phyloP scores from a whole-genome alignment of 139 green algal species.

The Chlamydomonas urium region DNA sequence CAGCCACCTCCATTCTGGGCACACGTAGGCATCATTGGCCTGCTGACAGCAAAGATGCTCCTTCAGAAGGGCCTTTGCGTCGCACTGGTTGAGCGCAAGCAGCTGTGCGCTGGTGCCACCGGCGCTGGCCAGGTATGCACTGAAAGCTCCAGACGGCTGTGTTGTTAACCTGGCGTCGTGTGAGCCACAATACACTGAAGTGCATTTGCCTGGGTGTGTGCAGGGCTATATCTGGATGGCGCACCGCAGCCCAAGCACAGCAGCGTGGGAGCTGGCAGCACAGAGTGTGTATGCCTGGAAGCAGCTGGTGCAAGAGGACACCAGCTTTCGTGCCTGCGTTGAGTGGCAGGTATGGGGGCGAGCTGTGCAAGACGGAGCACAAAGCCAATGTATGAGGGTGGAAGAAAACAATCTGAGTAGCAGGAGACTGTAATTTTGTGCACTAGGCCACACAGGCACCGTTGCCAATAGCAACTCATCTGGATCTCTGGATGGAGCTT shows the following conservation, averaged over 20 bases:
- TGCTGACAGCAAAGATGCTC: slow-evolving; percentile 42
- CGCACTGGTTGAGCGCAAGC: slow-evolving; percentile 44
- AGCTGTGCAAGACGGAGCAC: too few species aligned
- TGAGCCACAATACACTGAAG: neutral
- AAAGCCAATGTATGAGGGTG: too few species aligned
- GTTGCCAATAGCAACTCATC: neutral
- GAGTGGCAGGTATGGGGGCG: slow-evolving; percentile 12
- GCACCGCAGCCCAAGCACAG: slow-evolving; percentile 9
- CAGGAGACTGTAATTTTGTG: neutral
- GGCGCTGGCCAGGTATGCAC: slow-evolving; percentile 40
- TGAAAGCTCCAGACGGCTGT: neutral
- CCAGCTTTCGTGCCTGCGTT: neutral
- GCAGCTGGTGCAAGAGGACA: neutral
- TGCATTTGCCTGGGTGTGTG: neutral
- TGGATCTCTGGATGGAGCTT: neutral
- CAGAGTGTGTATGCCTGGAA: neutral
- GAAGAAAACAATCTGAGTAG: neutral
- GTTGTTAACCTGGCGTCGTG: neutral
- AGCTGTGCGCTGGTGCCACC: slow-evolving; percentile 53
- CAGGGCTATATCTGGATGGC: slow-evolving; percentile 28
- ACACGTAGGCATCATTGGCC: slow-evolving; percentile 53
- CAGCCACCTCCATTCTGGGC: too few species aligned
- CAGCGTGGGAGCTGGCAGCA: slow-evolving; percentile 10
- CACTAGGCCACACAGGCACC: neutral
- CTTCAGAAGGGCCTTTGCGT: slow-evolving; percentile 38